These are phyloP conservation scores for Penicillium griseofulvum DNA, from an alignment of 2,329 filamentous ascomycete genomes.

Conservation along the genomic window DNA sequence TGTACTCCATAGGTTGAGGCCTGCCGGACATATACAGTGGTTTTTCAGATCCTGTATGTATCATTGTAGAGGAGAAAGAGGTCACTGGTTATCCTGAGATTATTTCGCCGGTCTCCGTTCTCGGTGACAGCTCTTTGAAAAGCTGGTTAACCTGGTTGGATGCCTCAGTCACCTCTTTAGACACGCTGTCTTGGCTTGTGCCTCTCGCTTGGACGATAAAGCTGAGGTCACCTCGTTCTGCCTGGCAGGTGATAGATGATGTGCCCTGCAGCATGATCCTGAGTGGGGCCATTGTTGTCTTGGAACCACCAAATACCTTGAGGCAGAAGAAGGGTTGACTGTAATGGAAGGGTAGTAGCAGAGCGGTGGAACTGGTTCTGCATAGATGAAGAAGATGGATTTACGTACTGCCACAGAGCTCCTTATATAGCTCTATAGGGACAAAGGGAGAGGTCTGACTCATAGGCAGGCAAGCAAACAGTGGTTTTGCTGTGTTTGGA, in stretches of 20 bases:
- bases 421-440: too few relatives aligned
- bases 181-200: conserved; percentile 6
- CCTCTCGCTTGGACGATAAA: conserved; percentile 10
- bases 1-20: neutral
- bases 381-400: too few relatives aligned
- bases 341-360: too few relatives aligned
- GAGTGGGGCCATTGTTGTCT: conserved; percentile 16
- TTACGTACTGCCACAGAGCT: too few relatives aligned
- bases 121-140: conserved; percentile 13
- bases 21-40: neutral
- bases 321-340: too few relatives aligned
- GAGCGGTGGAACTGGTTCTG: too few relatives aligned
- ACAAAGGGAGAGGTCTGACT: too few relatives aligned
- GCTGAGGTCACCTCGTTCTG: conserved; percentile 15
- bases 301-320: neutral
- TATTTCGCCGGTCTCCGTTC: conserved; percentile 2
- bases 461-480: too few relatives aligned
- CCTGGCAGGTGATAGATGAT: conserved; percentile 13
- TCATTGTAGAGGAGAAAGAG: conserved; percentile 14
- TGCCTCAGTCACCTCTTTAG: conserved; percentile 8
- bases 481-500: too few relatives aligned
- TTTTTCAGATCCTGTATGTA: conserved; percentile 6
- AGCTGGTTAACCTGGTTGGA: conserved; percentile 10
- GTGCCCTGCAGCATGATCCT: conserved; percentile 12
- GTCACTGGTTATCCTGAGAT: conserved; percentile 20